Conservation (phyloP, 345 rosid genomes). For the Sisymbrium altissimum region DNA sequence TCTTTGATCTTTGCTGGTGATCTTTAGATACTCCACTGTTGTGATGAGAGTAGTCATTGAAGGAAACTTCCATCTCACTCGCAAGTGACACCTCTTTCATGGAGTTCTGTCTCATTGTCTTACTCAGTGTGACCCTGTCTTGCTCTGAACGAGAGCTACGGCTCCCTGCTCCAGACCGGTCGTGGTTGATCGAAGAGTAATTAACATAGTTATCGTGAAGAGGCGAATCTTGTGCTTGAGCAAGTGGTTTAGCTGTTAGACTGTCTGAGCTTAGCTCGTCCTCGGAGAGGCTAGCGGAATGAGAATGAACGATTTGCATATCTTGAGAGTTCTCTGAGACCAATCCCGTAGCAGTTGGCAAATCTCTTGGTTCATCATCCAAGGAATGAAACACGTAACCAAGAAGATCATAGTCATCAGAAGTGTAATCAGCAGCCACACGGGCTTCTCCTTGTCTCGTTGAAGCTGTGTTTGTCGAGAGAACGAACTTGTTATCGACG, state of each 20-base stretch:
- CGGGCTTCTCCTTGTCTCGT: slow-evolving; percentile 39
- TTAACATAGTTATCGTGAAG: slow-evolving; percentile 71
- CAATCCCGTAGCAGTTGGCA: slow-evolving; percentile 38
- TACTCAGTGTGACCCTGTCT: slow-evolving; percentile 55
- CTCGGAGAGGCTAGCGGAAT: slow-evolving; percentile 58
- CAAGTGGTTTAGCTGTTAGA: slow-evolving; percentile 39
- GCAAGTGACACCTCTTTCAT: slow-evolving; percentile 64
- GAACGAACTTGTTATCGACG: slow-evolving; percentile 52
- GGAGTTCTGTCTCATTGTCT: slow-evolving; percentile 67
- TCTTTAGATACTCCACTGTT: slow-evolving; percentile 63
- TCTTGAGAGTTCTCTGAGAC: slow-evolving; percentile 57
- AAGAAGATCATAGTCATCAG: slow-evolving; percentile 81
- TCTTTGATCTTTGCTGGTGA: slow-evolving; percentile 45
- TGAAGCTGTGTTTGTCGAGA: slow-evolving; percentile 34
- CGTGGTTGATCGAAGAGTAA: slow-evolving; percentile 49
- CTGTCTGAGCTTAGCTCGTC: slow-evolving; percentile 58
- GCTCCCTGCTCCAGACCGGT: slow-evolving; percentile 72
- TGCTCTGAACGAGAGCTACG: slow-evolving; percentile 80
- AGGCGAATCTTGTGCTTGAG: slow-evolving; percentile 65
- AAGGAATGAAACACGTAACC: slow-evolving; percentile 77
- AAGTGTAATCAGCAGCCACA: slow-evolving; percentile 57
- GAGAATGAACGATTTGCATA: slow-evolving; percentile 57
- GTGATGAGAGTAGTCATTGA: slow-evolving; percentile 49
- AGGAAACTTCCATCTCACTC: slow-evolving; percentile 77
- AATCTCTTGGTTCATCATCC: slow-evolving; percentile 52